A percentile compares a stretch with the other conserved stretches of the same genome.
Evolutionary conservation across 2,329 filamentous ascomycete species (phyloP).

Genomic region (Ascochyta koolunga): DNA sequence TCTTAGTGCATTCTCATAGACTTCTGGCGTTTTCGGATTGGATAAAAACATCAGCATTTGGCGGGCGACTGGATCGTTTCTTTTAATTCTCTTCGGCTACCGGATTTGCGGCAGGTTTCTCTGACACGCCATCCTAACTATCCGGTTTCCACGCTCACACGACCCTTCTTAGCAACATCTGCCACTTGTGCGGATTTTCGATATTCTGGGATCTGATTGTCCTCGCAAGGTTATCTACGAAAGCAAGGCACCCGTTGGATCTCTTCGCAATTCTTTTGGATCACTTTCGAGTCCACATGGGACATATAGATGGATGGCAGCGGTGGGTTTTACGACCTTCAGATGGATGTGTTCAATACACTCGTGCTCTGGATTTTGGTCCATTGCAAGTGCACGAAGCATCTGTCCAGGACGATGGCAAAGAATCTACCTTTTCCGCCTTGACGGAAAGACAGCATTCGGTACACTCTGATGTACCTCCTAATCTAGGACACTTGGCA

Average conservation of each 20-base stretch:
- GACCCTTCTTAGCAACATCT: conserved; percentile 8
- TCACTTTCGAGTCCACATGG: conserved; percentile 8
- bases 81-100: conserved; percentile 9
- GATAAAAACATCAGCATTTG: conserved; percentile 36
- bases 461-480: conserved; percentile 14
- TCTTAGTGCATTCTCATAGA: conserved; percentile 34
- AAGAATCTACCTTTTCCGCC: neutral
- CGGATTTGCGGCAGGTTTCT: conserved; percentile 13
- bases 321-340: conserved; percentile 8
- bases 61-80: conserved; percentile 24
- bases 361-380: conserved; percentile 8
- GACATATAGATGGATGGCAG: conserved; percentile 16
- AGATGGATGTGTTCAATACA: conserved; percentile 9
- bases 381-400: conserved; percentile 1
- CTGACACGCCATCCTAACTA: conserved; percentile 13
- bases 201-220: neutral
- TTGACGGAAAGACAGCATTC: conserved; percentile 7
- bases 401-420: conserved; percentile 5
- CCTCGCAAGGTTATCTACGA: neutral
- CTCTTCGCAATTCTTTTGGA: conserved; percentile 9
- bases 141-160: conserved; percentile 12
- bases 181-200: neutral
- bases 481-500: conserved; percentile 16
- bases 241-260: conserved; percentile 4
- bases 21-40: conserved; percentile 29